Evolutionary conservation across 1,284 basidiomycete species (phyloP).

Genomic region (Apiotrichum sp.): DNA sequence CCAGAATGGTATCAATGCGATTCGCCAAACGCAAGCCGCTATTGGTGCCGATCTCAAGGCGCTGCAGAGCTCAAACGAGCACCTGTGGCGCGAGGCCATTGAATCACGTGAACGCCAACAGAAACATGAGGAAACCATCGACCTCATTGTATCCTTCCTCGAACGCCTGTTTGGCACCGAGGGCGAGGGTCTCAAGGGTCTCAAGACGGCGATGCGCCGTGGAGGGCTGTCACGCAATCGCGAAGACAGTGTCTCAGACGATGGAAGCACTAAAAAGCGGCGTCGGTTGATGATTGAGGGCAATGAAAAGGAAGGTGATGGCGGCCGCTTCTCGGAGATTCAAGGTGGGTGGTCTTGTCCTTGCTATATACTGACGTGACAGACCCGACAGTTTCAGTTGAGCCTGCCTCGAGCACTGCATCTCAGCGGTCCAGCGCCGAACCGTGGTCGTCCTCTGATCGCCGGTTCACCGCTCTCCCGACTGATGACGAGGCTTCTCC

Average conservation of each 20-base stretch:
- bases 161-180: conserved; percentile 78
- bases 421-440: conserved; percentile 12
- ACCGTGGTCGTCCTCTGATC: conserved; percentile 19
- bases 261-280: conserved; percentile 31
- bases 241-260: conserved; percentile 26
- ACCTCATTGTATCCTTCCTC: conserved; percentile 87
- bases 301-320: conserved; percentile 7
- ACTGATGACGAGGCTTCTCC: conserved; percentile 31
- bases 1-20: conserved; percentile 69
- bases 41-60: conserved; percentile 84
- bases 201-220: conserved; percentile 41
- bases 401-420: conserved; percentile 7
- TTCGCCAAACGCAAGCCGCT: conserved; percentile 84
- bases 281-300: conserved; percentile 40
- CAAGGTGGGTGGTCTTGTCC: conserved; percentile 24
- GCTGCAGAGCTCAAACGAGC: conserved; percentile 78
- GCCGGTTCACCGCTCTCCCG: conserved; percentile 35
- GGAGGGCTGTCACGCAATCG: conserved; percentile 22
- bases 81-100: conserved; percentile 87
- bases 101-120: conserved; percentile 71
- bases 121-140: conserved; percentile 95
- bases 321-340: conserved; percentile 31
- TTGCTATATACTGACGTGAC: not conserved
- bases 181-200: conserved; percentile 39
- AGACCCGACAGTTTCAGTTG: conserved; percentile 7